phyloP scores from a whole-genome alignment of 805 yeast genomes.

The Starmerella lactis-condensi region DNA sequence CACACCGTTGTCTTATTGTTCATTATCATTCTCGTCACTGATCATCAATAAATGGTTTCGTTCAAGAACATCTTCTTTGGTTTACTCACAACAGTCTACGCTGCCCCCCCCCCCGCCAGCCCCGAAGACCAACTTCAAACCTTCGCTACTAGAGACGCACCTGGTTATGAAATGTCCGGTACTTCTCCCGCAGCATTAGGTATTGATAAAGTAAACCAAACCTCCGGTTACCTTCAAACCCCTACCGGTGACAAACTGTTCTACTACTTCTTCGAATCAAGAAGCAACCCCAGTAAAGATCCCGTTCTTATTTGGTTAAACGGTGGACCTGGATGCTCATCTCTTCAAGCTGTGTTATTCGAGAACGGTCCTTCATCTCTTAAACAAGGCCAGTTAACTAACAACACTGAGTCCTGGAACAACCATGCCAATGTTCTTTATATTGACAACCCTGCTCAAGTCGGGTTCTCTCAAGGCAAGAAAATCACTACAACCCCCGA shows the following conservation, averaged over 20 bases:
- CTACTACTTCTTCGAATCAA: slow-evolving; percentile 84
- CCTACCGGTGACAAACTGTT: slow-evolving; percentile 50
- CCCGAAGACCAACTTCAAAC: background rate
- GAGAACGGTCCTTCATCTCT: slow-evolving; percentile 82
- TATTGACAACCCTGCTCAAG: slow-evolving; percentile 86
- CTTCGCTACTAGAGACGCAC: slow-evolving; percentile 7
- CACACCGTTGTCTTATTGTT: too few relatives aligned
- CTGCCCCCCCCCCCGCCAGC: background rate
- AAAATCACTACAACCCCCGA: slow-evolving; percentile 42
- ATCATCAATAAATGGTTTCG: too few relatives aligned
- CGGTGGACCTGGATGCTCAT: slow-evolving; percentile 95
- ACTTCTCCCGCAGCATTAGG: slow-evolving; percentile 11
- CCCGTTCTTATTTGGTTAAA: slow-evolving; percentile 83
- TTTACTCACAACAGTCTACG: too few relatives aligned
- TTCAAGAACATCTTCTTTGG: too few relatives aligned
- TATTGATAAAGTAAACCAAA: slow-evolving; percentile 44
- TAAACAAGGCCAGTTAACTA: slow-evolving; percentile 43
- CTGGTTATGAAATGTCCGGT: slow-evolving; percentile 9
- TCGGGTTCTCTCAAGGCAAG: slow-evolving; percentile 73
- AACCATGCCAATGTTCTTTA: slow-evolving; percentile 74
- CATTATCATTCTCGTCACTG: too few relatives aligned
- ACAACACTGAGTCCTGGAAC: slow-evolving; percentile 82
- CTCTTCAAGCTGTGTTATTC: slow-evolving; percentile 73
- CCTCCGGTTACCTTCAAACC: slow-evolving; percentile 54
- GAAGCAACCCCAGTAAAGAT: slow-evolving; percentile 70